Percentiles rank a stretch among this genome's conserved stretches.
Conservation (phyloP, 2,329 filamentous ascomycete species). For the Hypoxylon sp. region DNA sequence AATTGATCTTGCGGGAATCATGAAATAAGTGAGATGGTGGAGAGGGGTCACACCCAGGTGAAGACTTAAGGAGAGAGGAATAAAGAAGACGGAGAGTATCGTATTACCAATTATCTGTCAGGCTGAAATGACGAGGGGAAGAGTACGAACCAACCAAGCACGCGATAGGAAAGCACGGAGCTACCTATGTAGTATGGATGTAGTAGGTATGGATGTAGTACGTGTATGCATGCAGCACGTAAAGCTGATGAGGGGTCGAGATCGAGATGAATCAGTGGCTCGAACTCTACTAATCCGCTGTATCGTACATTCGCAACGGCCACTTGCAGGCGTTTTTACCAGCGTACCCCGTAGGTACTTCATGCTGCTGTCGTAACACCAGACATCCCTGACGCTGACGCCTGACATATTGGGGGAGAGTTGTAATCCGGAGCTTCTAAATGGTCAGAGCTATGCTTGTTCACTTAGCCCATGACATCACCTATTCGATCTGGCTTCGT, state of each 20-base stretch:
- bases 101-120: slow-evolving; percentile 34
- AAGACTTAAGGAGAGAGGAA: slow-evolving; percentile 1
- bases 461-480: slow-evolving; percentile 49
- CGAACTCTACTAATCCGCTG: slow-evolving; percentile 11
- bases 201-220: not conserved
- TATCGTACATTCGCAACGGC: not conserved
- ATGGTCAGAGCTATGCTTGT: slow-evolving; percentile 46
- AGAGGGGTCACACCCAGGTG: not conserved
- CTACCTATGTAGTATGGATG: not conserved
- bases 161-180: slow-evolving; percentile 13
- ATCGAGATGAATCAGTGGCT: slow-evolving; percentile 19
- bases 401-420: slow-evolving; percentile 11
- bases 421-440: slow-evolving; percentile 52
- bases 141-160: slow-evolving; percentile 27
- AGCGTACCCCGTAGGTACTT: slow-evolving; percentile 6
- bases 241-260: slow-evolving; percentile 15
- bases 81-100: not conserved
- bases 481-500: slow-evolving; percentile 12
- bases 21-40: slow-evolving; percentile 34
- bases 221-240: not conserved
- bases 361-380: slow-evolving; percentile 40
- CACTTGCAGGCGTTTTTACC: not conserved
- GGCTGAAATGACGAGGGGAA: slow-evolving; percentile 22
- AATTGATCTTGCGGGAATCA: slow-evolving; percentile 48
- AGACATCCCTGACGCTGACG: not conserved